Percentiles rank a stretch among this genome's conserved stretches.
These are phyloP conservation scores for Blastomyces percursus DNA, from an alignment of 2,329 filamentous ascomycete species.

Conservation along the genomic window DNA sequence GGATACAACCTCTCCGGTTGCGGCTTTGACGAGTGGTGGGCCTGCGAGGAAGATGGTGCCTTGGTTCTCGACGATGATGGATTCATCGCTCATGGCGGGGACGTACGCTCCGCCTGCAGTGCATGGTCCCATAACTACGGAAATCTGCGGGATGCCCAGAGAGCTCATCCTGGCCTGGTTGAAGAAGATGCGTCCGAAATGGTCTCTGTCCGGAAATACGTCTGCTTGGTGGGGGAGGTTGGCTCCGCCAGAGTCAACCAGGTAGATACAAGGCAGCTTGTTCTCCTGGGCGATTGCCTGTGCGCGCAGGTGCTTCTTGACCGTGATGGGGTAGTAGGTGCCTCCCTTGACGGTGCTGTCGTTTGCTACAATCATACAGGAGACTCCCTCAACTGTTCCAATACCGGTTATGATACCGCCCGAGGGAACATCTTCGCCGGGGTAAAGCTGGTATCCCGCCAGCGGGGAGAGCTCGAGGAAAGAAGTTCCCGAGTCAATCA, in stretches of 20 bases:
- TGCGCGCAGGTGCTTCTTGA: constrained; percentile 92
- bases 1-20: constrained; percentile 82
- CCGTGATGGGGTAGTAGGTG: constrained; percentile 92
- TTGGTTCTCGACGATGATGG: constrained; percentile 88
- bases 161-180: constrained; percentile 93
- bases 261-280: constrained; percentile 72
- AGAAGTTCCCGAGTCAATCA: constrained; percentile 79
- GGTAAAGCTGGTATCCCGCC: constrained; percentile 76
- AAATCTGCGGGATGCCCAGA: constrained; percentile 79
- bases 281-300: constrained; percentile 89
- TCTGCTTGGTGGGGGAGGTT: constrained; percentile 92
- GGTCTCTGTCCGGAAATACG: constrained; percentile 88
- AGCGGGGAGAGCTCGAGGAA: constrained; percentile 93
- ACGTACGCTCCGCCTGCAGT: constrained; percentile 94
- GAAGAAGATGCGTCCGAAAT: constrained; percentile 96
- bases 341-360: constrained; percentile 96
- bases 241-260: constrained; percentile 90
- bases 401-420: constrained; percentile 90
- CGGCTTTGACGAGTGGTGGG: constrained; percentile 87
- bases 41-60: constrained; percentile 97
- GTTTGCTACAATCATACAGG: constrained; percentile 88
- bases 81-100: constrained; percentile 94
- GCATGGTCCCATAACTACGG: constrained; percentile 94
- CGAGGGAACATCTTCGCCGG: constrained; percentile 74
- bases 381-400: constrained; percentile 79